phyloP scores from a whole-genome alignment of 257 asterid species.

The Plantago major region DNA sequence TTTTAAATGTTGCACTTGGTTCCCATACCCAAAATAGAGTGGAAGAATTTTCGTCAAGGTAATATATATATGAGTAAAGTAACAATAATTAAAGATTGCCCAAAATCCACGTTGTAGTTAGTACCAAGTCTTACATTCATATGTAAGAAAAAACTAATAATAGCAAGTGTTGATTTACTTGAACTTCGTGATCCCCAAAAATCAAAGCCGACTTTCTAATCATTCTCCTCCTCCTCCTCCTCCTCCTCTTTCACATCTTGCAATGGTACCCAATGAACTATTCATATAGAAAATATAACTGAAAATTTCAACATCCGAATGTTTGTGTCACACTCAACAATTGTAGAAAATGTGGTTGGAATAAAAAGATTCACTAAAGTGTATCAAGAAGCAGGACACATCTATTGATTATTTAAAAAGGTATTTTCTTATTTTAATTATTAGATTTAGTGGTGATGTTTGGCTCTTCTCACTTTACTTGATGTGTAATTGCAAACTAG shows the following conservation, averaged over 20 bases:
- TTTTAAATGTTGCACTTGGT: too few relatives aligned
- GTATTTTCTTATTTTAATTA: neutral
- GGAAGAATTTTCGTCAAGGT: too few relatives aligned
- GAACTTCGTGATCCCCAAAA: conserved; percentile 7
- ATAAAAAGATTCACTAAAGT: too few relatives aligned
- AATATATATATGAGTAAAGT: too few relatives aligned
- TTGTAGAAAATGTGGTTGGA: neutral
- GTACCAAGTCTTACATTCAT: neutral
- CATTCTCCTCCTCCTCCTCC: neutral
- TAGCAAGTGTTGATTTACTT: neutral
- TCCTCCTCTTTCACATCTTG: too few relatives aligned
- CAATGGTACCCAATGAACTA: neutral
- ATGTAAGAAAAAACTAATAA: neutral
- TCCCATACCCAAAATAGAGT: too few relatives aligned
- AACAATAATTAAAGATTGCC: neutral
- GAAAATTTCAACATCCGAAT: neutral
- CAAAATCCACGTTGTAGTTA: neutral
- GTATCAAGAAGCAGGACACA: neutral
- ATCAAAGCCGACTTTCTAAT: neutral
- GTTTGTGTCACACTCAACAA: neutral
- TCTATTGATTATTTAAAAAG: neutral
- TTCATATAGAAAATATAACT: neutral
- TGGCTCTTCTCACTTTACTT: neutral
- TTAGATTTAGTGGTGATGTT: neutral
- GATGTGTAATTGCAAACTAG: neutral